Evolutionary conservation across 306 rosid species (phyloP).

Genomic region (Vigna trinervia): DNA sequence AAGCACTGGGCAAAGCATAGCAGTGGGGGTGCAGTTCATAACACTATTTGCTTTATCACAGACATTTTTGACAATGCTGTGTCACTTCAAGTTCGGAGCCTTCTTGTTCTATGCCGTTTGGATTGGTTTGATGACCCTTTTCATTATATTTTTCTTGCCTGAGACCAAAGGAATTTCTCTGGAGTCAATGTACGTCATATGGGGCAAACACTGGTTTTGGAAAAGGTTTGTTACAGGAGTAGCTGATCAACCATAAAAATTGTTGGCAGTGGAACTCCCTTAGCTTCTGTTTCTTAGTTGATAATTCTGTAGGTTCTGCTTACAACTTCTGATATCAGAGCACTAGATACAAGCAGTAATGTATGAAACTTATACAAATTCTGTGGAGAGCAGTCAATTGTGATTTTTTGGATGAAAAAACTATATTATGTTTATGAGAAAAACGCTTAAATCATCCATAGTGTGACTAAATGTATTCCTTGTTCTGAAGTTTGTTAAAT

Average conservation of each 20-base stretch:
- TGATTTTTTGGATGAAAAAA: too few species aligned
- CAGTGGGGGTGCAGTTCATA: conserved; percentile 56
- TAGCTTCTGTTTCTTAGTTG: background rate
- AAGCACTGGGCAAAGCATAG: conserved; percentile 70
- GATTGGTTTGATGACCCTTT: conserved; percentile 64
- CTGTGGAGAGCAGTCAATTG: too few species aligned
- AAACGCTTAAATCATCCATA: too few species aligned
- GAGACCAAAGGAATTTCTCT: conserved; percentile 78
- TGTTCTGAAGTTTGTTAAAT: too few species aligned
- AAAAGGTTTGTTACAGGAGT: conserved; percentile 47
- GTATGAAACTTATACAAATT: too few species aligned
- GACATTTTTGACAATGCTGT: conserved; percentile 70
- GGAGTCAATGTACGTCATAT: conserved; percentile 60
- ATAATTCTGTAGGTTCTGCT: background rate
- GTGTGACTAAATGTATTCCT: too few species aligned
- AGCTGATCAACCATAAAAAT: background rate
- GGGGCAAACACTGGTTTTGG: conserved; percentile 83
- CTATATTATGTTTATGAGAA: too few species aligned
- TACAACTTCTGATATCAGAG: background rate
- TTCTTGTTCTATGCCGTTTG: conserved; percentile 74
- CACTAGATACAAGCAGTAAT: background rate
- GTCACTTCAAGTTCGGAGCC: conserved; percentile 72
- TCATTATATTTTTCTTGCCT: conserved; percentile 64
- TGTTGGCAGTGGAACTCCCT: background rate
- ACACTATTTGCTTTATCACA: conserved; percentile 58